Conservation (phyloP, 1,139 yeast genomes). For the Zygotorulaspora mrakii region DNA sequence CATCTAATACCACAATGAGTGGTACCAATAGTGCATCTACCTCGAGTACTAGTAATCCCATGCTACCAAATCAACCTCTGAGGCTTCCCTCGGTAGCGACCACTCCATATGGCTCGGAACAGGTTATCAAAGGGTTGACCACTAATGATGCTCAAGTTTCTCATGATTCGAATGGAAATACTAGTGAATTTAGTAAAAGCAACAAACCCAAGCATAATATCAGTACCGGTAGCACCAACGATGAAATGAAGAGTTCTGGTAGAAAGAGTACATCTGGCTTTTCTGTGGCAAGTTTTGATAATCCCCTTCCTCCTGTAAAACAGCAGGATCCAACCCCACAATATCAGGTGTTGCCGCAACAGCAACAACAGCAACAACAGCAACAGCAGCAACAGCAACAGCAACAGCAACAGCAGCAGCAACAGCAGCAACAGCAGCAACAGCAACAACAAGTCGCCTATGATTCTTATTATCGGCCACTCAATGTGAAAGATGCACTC, state of each 20-base stretch:
- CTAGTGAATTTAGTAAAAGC: not conserved
- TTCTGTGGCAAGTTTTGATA: slow-evolving; percentile 33
- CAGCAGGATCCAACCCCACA: slow-evolving; percentile 18
- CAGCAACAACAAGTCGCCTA: slow-evolving; percentile 27
- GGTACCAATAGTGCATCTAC: slow-evolving; percentile 1
- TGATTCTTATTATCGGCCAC: slow-evolving; percentile 60
- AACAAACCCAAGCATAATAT: slow-evolving; percentile 4
- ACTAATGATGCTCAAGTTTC: slow-evolving; percentile 7
- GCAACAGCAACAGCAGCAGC: slow-evolving; percentile 18
- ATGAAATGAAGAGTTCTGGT: slow-evolving; percentile 1
- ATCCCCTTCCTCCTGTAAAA: slow-evolving; percentile 26
- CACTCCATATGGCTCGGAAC: slow-evolving; percentile 7
- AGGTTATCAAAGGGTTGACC: slow-evolving; percentile 9
- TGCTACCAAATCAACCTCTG: slow-evolving; percentile 13
- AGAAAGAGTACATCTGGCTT: slow-evolving; percentile 19
- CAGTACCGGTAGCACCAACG: slow-evolving; percentile 8
- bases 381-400: slow-evolving; percentile 24
- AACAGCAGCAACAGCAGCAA: slow-evolving; percentile 20
- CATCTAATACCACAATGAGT: slow-evolving; percentile 3
- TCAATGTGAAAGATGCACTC: slow-evolving; percentile 93
- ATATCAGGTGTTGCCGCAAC: slow-evolving; percentile 19
- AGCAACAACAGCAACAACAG: slow-evolving; percentile 19
- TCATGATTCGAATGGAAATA: slow-evolving; percentile 1
- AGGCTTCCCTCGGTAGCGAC: slow-evolving; percentile 14
- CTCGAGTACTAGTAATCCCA: slow-evolving; percentile 7